Percentiles rank a stretch among this genome's conserved stretches.
Evolutionary conservation across 2,329 filamentous ascomycete species (phyloP).

Genomic region (Claviceps purpurea): DNA sequence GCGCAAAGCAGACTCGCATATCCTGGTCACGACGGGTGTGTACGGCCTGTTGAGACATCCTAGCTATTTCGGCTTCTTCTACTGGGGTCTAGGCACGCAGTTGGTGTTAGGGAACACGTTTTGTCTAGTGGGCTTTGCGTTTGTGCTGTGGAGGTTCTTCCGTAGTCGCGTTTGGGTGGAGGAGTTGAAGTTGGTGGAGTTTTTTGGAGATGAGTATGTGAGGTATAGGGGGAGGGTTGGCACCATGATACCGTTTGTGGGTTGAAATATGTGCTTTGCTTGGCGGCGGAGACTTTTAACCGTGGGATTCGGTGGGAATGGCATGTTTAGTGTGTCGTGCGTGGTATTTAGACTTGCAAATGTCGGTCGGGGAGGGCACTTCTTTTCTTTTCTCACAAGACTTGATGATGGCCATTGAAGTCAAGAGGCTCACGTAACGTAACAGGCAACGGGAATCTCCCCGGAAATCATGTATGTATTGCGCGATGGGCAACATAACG

Average conservation of each 20-base stretch:
- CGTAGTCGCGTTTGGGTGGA: constrained; percentile 59
- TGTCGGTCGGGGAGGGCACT: too few species aligned
- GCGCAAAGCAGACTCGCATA: constrained; percentile 53
- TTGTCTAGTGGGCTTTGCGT: constrained; percentile 60
- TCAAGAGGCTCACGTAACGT: too few species aligned
- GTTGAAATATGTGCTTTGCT: constrained; percentile 7
- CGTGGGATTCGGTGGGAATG: too few species aligned
- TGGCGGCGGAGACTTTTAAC: too few species aligned
- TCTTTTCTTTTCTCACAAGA: too few species aligned
- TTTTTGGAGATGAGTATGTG: constrained; percentile 76
- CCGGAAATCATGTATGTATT: too few species aligned
- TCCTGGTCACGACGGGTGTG: constrained; percentile 70
- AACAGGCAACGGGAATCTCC: too few species aligned
- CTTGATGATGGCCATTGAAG: too few species aligned
- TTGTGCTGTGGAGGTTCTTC: constrained; percentile 82
- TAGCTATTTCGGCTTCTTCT: constrained; percentile 96
- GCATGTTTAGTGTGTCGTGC: too few species aligned
- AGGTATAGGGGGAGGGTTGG: constrained; percentile 57
- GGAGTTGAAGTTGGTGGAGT: constrained; percentile 61
- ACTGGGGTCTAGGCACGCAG: constrained; percentile 95
- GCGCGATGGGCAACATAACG: too few species aligned
- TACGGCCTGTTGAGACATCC: constrained; percentile 72
- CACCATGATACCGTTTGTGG: constrained; percentile 64
- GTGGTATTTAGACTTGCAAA: too few species aligned
- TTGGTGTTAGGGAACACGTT: constrained; percentile 73